These are phyloP conservation scores for Boletus subparvulus DNA, from an alignment of 768 basidiomycete species.

Conservation along the genomic window DNA sequence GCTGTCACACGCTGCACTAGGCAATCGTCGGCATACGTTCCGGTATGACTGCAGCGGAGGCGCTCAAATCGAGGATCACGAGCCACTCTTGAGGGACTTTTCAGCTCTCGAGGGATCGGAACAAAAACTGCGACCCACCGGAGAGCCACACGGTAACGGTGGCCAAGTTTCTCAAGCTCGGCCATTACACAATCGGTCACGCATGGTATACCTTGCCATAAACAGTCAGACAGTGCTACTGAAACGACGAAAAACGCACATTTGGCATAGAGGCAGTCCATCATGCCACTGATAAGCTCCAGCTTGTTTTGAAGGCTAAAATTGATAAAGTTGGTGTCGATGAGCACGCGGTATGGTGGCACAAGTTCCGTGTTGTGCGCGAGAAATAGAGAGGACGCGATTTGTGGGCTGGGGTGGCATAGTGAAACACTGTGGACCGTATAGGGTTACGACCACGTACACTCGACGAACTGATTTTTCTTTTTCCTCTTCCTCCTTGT, in stretches of 20 bases:
- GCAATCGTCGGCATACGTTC: constrained; percentile 99
- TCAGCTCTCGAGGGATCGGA: constrained; percentile 2
- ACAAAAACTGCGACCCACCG: constrained; percentile 52
- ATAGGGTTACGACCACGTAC: constrained; percentile 46
- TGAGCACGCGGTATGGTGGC: constrained; percentile 94
- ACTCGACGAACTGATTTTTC: constrained; percentile 74
- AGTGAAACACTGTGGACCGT: not conserved
- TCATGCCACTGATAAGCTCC: constrained; percentile 96
- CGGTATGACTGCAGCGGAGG: constrained; percentile 85
- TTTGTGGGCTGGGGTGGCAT: constrained; percentile 57
- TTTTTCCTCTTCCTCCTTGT: constrained; percentile 79
- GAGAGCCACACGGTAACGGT: constrained; percentile 90
- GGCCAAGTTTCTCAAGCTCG: constrained; percentile 96
- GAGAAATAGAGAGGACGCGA: constrained; percentile 91
- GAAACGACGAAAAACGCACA: constrained; percentile 49
- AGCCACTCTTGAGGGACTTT: constrained; percentile 64
- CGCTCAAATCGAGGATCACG: constrained; percentile 97
- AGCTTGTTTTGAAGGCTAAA: constrained; percentile 97
- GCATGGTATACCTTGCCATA: constrained; percentile 82
- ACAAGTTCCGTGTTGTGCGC: constrained; percentile 94
- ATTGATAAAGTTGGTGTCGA: constrained; percentile 99
- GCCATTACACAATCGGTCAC: constrained; percentile 99
- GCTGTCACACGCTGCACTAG: constrained; percentile 93
- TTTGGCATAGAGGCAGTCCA: constrained; percentile 98
- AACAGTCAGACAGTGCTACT: constrained; percentile 2